Percentiles rank a stretch among this genome's conserved stretches.
Evolutionary conservation across 129 eudicot species (phyloP).

Genomic region (Ambrosia trifida): DNA sequence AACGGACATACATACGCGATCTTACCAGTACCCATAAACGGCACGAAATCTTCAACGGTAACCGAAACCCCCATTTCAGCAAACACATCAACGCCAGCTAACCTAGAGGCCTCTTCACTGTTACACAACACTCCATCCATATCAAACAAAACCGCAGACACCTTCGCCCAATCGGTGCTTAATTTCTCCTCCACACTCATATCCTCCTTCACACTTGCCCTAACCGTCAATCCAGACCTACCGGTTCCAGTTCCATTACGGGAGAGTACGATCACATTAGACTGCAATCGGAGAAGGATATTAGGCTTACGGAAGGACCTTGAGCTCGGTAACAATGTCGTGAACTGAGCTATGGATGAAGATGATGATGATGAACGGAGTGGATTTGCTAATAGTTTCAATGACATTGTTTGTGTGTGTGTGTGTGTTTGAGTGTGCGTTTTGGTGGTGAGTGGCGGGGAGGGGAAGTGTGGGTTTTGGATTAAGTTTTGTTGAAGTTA

Average conservation of each 20-base stretch:
- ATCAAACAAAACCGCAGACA: constrained; percentile 92
- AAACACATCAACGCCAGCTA: constrained; percentile 86
- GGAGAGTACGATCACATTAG: constrained; percentile 14
- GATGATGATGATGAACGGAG: constrained; percentile 35
- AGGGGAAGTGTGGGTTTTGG: constrained; percentile 35
- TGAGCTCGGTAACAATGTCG: constrained; percentile 36
- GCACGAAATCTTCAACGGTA: constrained; percentile 76
- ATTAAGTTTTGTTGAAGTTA: constrained; percentile 21
- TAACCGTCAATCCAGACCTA: constrained; percentile 25
- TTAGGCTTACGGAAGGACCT: constrained; percentile 27
- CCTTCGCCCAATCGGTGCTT: constrained; percentile 69
- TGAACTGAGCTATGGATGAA: constrained; percentile 36
- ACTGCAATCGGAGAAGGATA: constrained; percentile 32
- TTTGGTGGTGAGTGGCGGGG: constrained; percentile 57
- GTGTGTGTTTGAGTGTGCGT: background rate
- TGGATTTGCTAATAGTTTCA: constrained; percentile 40
- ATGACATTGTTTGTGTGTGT: constrained; percentile 50
- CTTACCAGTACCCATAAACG: constrained; percentile 92
- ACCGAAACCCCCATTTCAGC: constrained; percentile 91
- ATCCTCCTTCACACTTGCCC: constrained; percentile 51
- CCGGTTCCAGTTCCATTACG: constrained; percentile 35
- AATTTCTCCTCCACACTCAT: constrained; percentile 34
- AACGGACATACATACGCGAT: background rate
- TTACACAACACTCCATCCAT: constrained; percentile 99
- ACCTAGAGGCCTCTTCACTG: constrained; percentile 82